These are phyloP conservation scores for Durotheca rogersii DNA, from an alignment of 495 filamentous ascomycete genomes.

Conservation along the genomic window DNA sequence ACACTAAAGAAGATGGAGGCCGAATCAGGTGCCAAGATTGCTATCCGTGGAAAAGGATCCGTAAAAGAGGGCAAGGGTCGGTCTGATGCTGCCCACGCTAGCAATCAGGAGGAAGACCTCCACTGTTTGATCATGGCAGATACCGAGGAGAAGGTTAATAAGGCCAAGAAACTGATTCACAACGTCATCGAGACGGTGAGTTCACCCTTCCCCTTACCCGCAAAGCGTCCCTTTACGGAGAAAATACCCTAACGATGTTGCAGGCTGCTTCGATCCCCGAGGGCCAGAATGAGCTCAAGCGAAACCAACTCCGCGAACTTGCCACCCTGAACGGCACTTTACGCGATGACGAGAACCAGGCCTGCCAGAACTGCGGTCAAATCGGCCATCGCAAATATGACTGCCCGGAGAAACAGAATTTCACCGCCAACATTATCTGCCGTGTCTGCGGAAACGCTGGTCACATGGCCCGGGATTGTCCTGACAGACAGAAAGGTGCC, in stretches of 20 bases:
- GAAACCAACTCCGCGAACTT: conserved; percentile 95
- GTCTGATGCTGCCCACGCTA: conserved; percentile 96
- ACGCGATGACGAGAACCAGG: conserved; percentile 97
- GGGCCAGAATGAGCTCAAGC: conserved; percentile 96
- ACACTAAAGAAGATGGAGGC: conserved; percentile 99
- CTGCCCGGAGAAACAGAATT: conserved; percentile 96
- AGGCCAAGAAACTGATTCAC: conserved; percentile 95
- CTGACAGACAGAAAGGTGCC: conserved; percentile 82
- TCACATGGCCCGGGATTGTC: conserved; percentile 92
- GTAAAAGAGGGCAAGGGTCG: conserved; percentile 99
- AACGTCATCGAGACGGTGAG: conserved; percentile 96
- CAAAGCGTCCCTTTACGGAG: background rate
- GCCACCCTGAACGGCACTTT: conserved; percentile 97
- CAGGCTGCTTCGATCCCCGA: conserved; percentile 97
- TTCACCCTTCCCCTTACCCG: conserved; percentile 33
- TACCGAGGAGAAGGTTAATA: conserved; percentile 97
- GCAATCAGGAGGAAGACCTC: conserved; percentile 99
- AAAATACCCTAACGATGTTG: conserved; percentile 26
- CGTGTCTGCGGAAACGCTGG: conserved; percentile 95
- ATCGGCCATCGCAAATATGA: conserved; percentile 99
- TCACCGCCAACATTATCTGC: conserved; percentile 98
- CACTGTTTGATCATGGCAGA: conserved; percentile 99
- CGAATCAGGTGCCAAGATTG: conserved; percentile 96
- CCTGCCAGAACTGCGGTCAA: conserved; percentile 99
- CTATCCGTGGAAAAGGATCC: conserved; percentile 98